A percentile compares a stretch with the other conserved stretches of the same genome.
These are phyloP conservation scores for Trichophyton equinum DNA, from an alignment of 2,329 filamentous ascomycete genomes.

Conservation along the genomic window DNA sequence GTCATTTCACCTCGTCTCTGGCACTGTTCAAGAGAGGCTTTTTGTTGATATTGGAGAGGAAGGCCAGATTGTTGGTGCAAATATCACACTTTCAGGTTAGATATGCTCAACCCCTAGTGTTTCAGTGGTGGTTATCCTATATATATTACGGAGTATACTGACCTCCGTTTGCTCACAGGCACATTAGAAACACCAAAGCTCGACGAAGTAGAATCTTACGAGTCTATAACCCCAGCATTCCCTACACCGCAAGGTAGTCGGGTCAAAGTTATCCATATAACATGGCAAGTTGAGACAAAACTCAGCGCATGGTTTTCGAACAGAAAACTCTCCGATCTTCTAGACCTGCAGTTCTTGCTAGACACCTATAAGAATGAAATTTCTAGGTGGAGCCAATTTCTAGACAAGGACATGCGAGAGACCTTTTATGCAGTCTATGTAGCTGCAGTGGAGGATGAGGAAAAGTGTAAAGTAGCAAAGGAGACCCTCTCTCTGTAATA, in stretches of 20 bases:
- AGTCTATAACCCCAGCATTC: conserved; percentile 6
- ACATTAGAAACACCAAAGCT: not conserved
- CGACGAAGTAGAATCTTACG: conserved; percentile 1
- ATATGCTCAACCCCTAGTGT: not conserved
- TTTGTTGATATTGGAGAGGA: not conserved
- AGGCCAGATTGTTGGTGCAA: not conserved
- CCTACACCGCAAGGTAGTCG: conserved; percentile 6
- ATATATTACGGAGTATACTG: not conserved
- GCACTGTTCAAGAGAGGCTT: not conserved
- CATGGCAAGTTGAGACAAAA: conserved; percentile 7
- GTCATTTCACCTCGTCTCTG: not conserved
- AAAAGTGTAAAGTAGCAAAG: not conserved
- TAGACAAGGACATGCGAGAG: conserved; percentile 3
- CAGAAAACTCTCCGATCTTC: conserved; percentile 7
- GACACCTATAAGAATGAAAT: conserved; percentile 3
- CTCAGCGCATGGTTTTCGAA: conserved; percentile 6
- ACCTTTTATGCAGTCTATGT: conserved; percentile 6
- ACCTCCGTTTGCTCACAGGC: not conserved
- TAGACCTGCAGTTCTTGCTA: conserved; percentile 7
- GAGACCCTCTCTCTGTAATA: not conserved
- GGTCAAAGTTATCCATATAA: conserved; percentile 8
- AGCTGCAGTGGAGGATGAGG: not conserved
- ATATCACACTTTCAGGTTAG: not conserved
- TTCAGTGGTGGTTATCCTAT: not conserved
- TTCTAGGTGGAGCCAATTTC: conserved; percentile 6